phyloP scores from a whole-genome alignment of 345 rosid genomes.

The Linum trigynum region DNA sequence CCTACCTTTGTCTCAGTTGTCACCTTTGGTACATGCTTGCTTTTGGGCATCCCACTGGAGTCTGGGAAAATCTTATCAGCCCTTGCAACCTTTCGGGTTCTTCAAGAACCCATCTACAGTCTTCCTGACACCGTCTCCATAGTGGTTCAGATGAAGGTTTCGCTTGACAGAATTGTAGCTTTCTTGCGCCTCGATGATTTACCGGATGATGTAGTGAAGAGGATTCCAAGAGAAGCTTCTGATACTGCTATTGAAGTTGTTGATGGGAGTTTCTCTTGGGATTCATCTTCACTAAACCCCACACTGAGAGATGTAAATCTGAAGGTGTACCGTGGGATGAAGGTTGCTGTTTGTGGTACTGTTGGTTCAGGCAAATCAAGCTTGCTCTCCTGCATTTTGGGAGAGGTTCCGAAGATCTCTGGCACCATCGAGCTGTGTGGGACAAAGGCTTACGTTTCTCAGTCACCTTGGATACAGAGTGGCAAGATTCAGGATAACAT shows the following conservation, averaged over 20 bases:
- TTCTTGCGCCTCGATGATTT: slow-evolving; percentile 48
- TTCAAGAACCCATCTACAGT: slow-evolving; percentile 47
- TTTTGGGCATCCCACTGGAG: slow-evolving; percentile 49
- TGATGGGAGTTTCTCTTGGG: slow-evolving; percentile 56
- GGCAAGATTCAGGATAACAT: slow-evolving; percentile 76
- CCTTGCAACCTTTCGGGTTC: slow-evolving; percentile 60
- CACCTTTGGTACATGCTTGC: slow-evolving; percentile 53
- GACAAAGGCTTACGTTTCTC: slow-evolving; percentile 66
- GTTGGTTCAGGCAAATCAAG: slow-evolving; percentile 83
- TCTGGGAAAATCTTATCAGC: slow-evolving; percentile 72
- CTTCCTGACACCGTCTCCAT: slow-evolving; percentile 60
- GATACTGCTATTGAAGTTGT: slow-evolving; percentile 37
- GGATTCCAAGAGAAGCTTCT: slow-evolving; percentile 35
- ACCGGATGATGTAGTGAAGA: slow-evolving; percentile 40
- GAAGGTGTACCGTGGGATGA: slow-evolving; percentile 46
- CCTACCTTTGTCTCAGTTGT: slow-evolving; percentile 52
- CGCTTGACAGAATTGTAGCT: slow-evolving; percentile 56
- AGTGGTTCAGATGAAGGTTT: slow-evolving; percentile 57
- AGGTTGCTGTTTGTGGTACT: slow-evolving; percentile 67
- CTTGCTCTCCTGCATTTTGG: slow-evolving; percentile 59
- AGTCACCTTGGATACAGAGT: slow-evolving; percentile 86
- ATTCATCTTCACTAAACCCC: slow-evolving; percentile 29
- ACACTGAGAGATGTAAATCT: slow-evolving; percentile 46
- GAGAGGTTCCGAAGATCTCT: slow-evolving; percentile 56
- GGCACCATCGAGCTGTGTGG: slow-evolving; percentile 58